A percentile compares a stretch with the other conserved stretches of the same genome.
Conservation (phyloP, 2,329 filamentous ascomycete species). For the Xenosphaeropsis pyriputrescens region DNA sequence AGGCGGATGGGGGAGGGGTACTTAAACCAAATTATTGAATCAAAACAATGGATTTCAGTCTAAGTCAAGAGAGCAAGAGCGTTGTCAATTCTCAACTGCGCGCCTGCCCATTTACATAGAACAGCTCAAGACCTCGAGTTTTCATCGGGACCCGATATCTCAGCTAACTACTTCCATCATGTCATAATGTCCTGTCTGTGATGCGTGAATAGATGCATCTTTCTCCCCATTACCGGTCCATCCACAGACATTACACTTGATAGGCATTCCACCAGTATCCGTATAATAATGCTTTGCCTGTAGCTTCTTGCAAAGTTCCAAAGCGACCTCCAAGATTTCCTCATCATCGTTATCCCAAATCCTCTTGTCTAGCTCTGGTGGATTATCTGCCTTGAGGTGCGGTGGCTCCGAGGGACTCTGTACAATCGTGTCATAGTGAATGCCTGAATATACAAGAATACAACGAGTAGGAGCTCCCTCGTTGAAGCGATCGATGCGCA, state of each 20-base stretch:
- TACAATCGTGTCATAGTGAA: constrained; percentile 86
- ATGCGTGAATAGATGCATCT: constrained; percentile 46
- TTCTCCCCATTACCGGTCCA: constrained; percentile 53
- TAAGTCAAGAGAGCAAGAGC: no score
- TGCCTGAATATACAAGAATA: constrained; percentile 78
- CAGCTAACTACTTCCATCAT: constrained; percentile 34
- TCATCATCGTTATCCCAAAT: constrained; percentile 37
- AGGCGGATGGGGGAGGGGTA: no score
- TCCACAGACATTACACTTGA: constrained; percentile 63
- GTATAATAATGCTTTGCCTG: constrained; percentile 72
- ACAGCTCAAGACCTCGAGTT: no score
- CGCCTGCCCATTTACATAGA: no score
- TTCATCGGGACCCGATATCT: no score
- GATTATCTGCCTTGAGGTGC: constrained; percentile 36
- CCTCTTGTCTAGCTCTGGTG: constrained; percentile 60
- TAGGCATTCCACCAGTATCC: constrained; percentile 65
- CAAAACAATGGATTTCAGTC: no score
- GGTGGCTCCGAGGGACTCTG: constrained; percentile 49
- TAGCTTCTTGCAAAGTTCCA: constrained; percentile 50
- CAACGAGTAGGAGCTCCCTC: constrained; percentile 52
- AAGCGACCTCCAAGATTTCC: constrained; percentile 58
- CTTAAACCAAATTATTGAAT: no score
- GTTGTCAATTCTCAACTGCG: no score
- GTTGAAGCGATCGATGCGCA: constrained; percentile 62
- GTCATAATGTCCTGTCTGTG: constrained; percentile 41